Evolutionary conservation across 2,329 filamentous ascomycete genomes (phyloP), one percentile per base, ranked within the genome.

Genomic region (Geosmithia morbida): DNA sequence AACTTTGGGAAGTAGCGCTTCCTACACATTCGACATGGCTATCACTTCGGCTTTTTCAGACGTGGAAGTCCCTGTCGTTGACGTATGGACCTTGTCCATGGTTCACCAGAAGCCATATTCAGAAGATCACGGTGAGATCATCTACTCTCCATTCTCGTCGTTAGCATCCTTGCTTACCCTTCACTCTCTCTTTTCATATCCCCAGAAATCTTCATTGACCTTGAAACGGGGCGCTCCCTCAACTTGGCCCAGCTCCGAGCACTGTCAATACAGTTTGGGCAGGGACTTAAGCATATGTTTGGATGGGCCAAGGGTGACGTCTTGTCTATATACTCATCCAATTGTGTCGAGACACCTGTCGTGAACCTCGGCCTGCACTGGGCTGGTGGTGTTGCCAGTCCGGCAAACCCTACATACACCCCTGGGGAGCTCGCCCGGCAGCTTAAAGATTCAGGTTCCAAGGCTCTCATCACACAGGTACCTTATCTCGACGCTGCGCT

Each of bases 371-470:
- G 88, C 26, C 74, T 79, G 10, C 78, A 84, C 53, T 96, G 87
- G 85, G 84, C 87, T 1, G 89, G 88, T 43, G 88, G 85, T 29
- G 69, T 87, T 46, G 67, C 87, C 11, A 87, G 83, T n/a, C 87
- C 89, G 0, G 88, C 87, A 2, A 96, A 96, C 59, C 88, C 89
- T 18, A 79, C 81, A 3, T 95, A 95, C 65, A 94, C 85, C 0
- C 77, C 76, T 13, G 79, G 87, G 10, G 90, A 97, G 64, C 73
- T 96, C 33, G 80, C 83, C 4, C 88, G 85, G 57, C 89, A 96
- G 66, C 74, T 97, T 51, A 79, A 79, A 56, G 85, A 94, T 62
- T 83, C 83, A 0, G 75, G 77, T 1, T 85, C 87, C 30, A 85
- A 80, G 57, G 85, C 74, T 1, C 62, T 96, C 7, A 75, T 83